Percentiles rank a stretch among this genome's conserved stretches.
These are phyloP conservation scores for Vitis rotundifolia DNA, from an alignment of 164 flowering plant genomes.

Conservation along the genomic window DNA sequence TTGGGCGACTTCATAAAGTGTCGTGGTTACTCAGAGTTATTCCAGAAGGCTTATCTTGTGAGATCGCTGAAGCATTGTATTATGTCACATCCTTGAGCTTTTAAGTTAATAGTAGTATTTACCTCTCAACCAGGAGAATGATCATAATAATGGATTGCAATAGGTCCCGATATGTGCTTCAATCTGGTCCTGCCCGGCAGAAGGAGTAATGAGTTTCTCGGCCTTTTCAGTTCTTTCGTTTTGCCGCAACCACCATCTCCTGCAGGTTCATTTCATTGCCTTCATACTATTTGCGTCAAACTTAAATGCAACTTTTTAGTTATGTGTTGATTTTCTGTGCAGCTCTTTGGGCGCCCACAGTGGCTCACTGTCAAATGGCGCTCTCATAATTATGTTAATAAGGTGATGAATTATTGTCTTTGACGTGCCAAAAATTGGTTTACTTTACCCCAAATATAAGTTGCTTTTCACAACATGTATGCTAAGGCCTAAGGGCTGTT, in stretches of 20 bases:
- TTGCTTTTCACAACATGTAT: not conserved
- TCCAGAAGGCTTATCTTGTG: slow-evolving; percentile 89
- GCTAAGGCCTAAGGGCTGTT: not conserved
- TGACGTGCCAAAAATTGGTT: not conserved
- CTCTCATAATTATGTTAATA: slow-evolving; percentile 67
- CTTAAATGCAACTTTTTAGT: not conserved
- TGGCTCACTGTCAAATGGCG: slow-evolving; percentile 86
- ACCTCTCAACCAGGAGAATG: not conserved
- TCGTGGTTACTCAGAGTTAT: slow-evolving; percentile 78
- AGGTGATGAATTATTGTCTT: slow-evolving; percentile 38
- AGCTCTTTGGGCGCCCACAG: slow-evolving; percentile 91
- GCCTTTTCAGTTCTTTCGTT: slow-evolving; percentile 88
- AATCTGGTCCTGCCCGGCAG: slow-evolving; percentile 91
- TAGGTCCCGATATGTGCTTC: slow-evolving; percentile 89
- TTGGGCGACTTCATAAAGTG: slow-evolving; percentile 74
- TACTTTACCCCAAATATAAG: no score
- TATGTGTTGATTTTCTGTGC: slow-evolving; percentile 16
- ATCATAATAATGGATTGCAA: slow-evolving; percentile 3
- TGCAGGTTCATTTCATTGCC: slow-evolving; percentile 57
- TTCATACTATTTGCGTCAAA: not conserved
- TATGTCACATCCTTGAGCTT: slow-evolving; percentile 1
- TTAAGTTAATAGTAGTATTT: not conserved
- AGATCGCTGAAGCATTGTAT: slow-evolving; percentile 22
- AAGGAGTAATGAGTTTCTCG: slow-evolving; percentile 73
- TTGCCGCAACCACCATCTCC: slow-evolving; percentile 89